These are phyloP conservation scores for Hygrocybe punicea DNA, from an alignment of 768 basidiomycete species.

Conservation along the genomic window DNA sequence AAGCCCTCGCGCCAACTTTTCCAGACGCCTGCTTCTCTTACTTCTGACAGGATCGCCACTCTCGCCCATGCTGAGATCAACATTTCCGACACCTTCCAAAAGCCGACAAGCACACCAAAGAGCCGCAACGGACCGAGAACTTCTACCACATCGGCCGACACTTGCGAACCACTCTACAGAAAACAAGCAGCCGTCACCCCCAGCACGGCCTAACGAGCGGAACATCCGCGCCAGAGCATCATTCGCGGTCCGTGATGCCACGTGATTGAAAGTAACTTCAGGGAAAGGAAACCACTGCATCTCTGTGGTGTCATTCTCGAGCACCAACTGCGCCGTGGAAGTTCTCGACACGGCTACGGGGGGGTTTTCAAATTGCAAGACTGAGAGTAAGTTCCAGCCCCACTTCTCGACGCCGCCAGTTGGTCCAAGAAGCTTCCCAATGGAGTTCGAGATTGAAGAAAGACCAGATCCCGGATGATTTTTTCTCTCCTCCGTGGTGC, in stretches of 20 bases:
- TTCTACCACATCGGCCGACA: constrained; percentile 46
- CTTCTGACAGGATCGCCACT: constrained; percentile 22
- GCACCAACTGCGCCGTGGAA: constrained; percentile 51
- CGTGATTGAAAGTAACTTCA: constrained; percentile 52
- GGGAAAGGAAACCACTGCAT: constrained; percentile 50
- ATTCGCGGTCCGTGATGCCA: constrained; percentile 49
- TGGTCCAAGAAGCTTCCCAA: constrained; percentile 72
- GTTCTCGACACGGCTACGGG: constrained; percentile 45
- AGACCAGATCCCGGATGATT: constrained; percentile 26
- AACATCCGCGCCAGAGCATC: constrained; percentile 69
- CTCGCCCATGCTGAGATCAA: constrained; percentile 40
- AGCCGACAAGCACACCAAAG: constrained; percentile 81
- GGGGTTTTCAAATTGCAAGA: constrained; percentile 70
- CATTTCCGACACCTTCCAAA: constrained; percentile 63
- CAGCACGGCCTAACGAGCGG: constrained; percentile 62
- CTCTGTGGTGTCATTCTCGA: constrained; percentile 48
- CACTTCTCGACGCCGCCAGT: constrained; percentile 84
- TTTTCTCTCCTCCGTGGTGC: neutral
- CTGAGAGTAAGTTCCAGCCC: constrained; percentile 83
- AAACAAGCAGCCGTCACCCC: constrained; percentile 65
- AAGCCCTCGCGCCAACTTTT: constrained; percentile 62
- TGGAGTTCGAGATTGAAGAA: constrained; percentile 46
- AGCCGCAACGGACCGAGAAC: constrained; percentile 56
- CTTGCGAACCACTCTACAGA: constrained; percentile 81
- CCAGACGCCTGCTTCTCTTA: constrained; percentile 48